These are phyloP conservation scores for Vararia minispora DNA, from an alignment of 768 basidiomycete genomes.

Conservation along the genomic window DNA sequence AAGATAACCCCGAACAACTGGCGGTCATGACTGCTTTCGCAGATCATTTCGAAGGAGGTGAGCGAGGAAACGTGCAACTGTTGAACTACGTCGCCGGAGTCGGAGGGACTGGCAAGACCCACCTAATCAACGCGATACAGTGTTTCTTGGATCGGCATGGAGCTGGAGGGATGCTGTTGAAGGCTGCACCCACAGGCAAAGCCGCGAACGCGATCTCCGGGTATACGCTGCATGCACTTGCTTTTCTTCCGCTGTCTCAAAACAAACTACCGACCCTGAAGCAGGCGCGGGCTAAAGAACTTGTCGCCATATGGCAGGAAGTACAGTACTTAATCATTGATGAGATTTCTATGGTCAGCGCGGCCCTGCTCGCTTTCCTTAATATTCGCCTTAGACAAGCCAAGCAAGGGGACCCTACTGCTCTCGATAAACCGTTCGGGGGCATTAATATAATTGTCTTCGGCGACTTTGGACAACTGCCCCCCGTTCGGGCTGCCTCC, in stretches of 20 bases:
- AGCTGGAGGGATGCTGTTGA: conserved; percentile 5
- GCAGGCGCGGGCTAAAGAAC: conserved; percentile 5
- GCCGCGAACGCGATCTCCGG: conserved; percentile 20
- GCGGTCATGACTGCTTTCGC: no score
- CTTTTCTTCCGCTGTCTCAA: conserved; percentile 10
- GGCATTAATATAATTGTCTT: conserved; percentile 23
- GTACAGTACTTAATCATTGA: conserved; percentile 16
- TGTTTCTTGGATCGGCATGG: conserved; percentile 9
- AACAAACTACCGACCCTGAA: no score
- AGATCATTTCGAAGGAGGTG: no score
- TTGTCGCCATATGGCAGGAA: conserved; percentile 10
- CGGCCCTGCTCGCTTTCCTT: conserved; percentile 14
- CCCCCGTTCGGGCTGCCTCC: conserved; percentile 13
- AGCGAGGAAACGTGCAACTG: no score
- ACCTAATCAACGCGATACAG: conserved; percentile 17
- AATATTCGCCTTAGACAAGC: conserved; percentile 14
- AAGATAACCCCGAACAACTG: no score
- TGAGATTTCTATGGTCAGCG: conserved; percentile 16
- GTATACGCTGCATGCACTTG: conserved; percentile 20
- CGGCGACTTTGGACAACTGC: conserved; percentile 21
- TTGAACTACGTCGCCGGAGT: not conserved
- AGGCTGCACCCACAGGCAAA: conserved; percentile 21
- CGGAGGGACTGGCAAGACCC: conserved; percentile 2
- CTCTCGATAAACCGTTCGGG: conserved; percentile 16
- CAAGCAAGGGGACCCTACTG: conserved; percentile 8